Evolutionary conservation across 768 basidiomycete species (phyloP).

Genomic region (Leccinellum luteum): DNA sequence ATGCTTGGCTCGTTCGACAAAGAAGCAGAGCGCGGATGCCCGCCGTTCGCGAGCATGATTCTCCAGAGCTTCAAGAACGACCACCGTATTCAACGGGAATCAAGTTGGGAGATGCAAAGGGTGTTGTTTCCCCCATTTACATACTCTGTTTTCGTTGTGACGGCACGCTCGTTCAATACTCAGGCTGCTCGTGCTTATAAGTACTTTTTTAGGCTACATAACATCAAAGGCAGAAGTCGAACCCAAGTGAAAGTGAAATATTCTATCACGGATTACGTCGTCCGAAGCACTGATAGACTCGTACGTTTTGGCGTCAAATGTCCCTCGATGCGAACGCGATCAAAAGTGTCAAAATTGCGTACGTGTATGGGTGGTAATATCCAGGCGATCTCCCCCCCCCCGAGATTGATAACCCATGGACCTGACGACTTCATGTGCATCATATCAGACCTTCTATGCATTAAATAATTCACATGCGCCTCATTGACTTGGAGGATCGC

Average conservation of each 20-base stretch:
- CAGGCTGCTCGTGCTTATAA: too few relatives aligned
- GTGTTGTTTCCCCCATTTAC: too few relatives aligned
- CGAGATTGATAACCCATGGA: conserved; percentile 9
- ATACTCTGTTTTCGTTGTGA: too few relatives aligned
- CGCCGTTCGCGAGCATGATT: not conserved
- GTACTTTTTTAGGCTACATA: conserved; percentile 1
- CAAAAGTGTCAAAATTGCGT: not conserved
- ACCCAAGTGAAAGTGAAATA: conserved; percentile 1
- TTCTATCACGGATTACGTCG: conserved; percentile 2
- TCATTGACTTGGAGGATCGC: conserved; percentile 14
- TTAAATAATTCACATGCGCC: conserved; percentile 8
- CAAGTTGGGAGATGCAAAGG: conserved; percentile 10
- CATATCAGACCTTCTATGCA: not conserved
- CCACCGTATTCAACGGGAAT: not conserved
- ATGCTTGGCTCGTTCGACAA: not conserved
- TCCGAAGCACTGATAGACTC: conserved; percentile 3
- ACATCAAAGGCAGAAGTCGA: conserved; percentile 10
- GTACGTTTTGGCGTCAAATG: conserved; percentile 7
- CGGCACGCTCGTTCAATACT: not conserved
- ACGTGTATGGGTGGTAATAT: conserved; percentile 9
- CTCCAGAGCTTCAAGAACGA: not conserved
- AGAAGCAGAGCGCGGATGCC: not conserved
- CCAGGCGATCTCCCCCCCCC: conserved; percentile 4
- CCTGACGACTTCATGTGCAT: conserved; percentile 14
- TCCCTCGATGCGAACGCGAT: conserved; percentile 8